Conservation (phyloP, 2,329 filamentous ascomycete species). For the Aureobasidium sp. region DNA sequence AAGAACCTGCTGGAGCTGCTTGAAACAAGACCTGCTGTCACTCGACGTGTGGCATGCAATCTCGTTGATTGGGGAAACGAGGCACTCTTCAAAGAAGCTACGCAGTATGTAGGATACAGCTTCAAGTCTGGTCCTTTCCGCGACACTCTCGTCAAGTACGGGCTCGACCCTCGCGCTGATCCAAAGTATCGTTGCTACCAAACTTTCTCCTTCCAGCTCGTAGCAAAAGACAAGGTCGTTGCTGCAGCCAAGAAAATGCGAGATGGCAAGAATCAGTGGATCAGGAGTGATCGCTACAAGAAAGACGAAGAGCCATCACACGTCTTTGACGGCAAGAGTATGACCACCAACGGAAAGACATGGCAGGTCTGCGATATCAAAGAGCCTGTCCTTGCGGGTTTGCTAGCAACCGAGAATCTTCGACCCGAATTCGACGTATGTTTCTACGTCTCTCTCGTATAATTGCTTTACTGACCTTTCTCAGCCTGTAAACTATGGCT, state of each 20-base stretch:
- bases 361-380: constrained; percentile 96
- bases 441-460: constrained; percentile 58
- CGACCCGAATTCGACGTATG: constrained; percentile 57
- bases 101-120: constrained; percentile 90
- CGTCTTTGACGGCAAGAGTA: constrained; percentile 82
- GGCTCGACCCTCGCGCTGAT: constrained; percentile 84
- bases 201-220: constrained; percentile 85
- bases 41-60: constrained; percentile 83
- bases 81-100: constrained; percentile 72
- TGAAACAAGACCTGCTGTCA: constrained; percentile 83
- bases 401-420: constrained; percentile 70
- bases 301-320: constrained; percentile 56
- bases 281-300: constrained; percentile 21
- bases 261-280: constrained; percentile 20
- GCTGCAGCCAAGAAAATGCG: constrained; percentile 20
- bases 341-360: constrained; percentile 84
- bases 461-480: constrained; percentile 13
- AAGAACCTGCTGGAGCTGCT: constrained; percentile 71
- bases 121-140: constrained; percentile 95
- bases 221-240: constrained; percentile 30
- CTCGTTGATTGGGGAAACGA: constrained; percentile 63
- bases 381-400: constrained; percentile 74
- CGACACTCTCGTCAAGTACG: constrained; percentile 86
- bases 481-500: constrained; percentile 67
- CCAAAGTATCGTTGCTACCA: constrained; percentile 86